These are phyloP conservation scores for Aureoboletus auriporus DNA, from an alignment of 768 basidiomycete species.

Conservation along the genomic window DNA sequence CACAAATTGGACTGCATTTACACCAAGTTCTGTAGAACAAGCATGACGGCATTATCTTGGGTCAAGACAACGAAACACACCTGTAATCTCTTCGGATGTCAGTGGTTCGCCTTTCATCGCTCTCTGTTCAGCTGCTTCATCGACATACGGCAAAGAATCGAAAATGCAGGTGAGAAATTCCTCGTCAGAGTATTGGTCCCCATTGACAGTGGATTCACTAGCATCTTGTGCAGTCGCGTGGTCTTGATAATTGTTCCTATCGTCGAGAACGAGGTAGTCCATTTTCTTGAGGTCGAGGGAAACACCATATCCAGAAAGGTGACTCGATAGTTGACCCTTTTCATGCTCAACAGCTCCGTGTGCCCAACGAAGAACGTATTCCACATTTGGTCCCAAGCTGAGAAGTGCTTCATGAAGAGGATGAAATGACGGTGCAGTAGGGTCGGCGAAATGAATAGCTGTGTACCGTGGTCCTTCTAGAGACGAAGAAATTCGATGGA, in stretches of 20 bases:
- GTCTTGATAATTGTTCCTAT: slow-evolving; percentile 43
- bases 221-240: background rate
- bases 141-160: slow-evolving; percentile 27
- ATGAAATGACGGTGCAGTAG: slow-evolving; percentile 63
- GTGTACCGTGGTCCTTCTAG: slow-evolving; percentile 50
- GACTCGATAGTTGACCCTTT: slow-evolving; percentile 29
- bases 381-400: slow-evolving; percentile 43
- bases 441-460: slow-evolving; percentile 75
- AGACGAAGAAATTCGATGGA: slow-evolving; percentile 48
- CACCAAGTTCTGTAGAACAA: slow-evolving; percentile 50
- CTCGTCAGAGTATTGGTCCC: slow-evolving; percentile 15
- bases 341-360: slow-evolving; percentile 34
- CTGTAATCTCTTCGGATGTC: slow-evolving; percentile 49
- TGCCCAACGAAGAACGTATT: slow-evolving; percentile 66
- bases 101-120: slow-evolving; percentile 42
- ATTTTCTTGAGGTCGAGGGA: slow-evolving; percentile 92
- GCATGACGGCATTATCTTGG: background rate
- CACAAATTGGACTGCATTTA: slow-evolving; percentile 74
- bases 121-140: slow-evolving; percentile 28
- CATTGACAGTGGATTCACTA: background rate
- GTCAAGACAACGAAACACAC: slow-evolving; percentile 31
- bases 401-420: slow-evolving; percentile 67
- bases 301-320: slow-evolving; percentile 88
- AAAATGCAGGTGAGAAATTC: slow-evolving; percentile 26
- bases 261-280: slow-evolving; percentile 94